Evolutionary conservation across 441 rosid species (phyloP).

Genomic region (Monsonia emarginata): DNA sequence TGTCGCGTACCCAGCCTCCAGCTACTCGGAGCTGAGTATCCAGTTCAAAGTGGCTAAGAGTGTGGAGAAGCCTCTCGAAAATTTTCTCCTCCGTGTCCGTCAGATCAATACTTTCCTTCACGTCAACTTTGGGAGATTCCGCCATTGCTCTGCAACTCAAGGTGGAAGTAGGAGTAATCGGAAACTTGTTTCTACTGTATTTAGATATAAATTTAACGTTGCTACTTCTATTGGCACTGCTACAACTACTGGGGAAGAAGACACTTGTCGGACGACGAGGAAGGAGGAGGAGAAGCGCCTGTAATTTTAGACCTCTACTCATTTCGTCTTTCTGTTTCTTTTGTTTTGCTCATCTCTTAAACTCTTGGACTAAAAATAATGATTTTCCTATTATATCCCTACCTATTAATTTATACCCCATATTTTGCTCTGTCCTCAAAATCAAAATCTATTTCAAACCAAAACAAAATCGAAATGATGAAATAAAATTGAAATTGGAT

Average conservation of each 20-base stretch:
- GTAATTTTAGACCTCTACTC: constrained; percentile 27
- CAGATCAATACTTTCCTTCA: constrained; percentile 51
- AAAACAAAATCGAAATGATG: too few relatives aligned
- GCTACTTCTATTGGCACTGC: too few relatives aligned
- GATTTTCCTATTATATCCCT: too few relatives aligned
- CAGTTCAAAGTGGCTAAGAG: constrained; percentile 52
- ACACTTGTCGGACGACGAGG: constrained; percentile 2
- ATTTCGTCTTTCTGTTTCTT: background rate
- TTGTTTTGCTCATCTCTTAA: too few relatives aligned
- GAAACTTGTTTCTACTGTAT: constrained; percentile 12
- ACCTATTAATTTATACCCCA: too few relatives aligned
- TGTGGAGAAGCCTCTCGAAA: constrained; percentile 53
- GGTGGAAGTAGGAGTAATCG: constrained; percentile 13
- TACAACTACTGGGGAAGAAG: background rate
- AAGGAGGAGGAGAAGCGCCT: constrained; percentile 23
- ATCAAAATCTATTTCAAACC: too few relatives aligned
- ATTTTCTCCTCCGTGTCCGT: constrained; percentile 52
- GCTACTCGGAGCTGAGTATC: constrained; percentile 80
- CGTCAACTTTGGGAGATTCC: constrained; percentile 22
- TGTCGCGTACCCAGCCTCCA: constrained; percentile 99
- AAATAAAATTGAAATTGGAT: too few relatives aligned
- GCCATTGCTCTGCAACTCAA: constrained; percentile 25
- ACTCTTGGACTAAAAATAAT: too few relatives aligned
- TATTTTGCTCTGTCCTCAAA: too few relatives aligned
- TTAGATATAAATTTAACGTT: too few relatives aligned